Percentiles rank a stretch among this genome's conserved stretches.
These are phyloP conservation scores for Aschersonia sp. DNA, from an alignment of 2,329 filamentous ascomycete species.

Conservation along the genomic window DNA sequence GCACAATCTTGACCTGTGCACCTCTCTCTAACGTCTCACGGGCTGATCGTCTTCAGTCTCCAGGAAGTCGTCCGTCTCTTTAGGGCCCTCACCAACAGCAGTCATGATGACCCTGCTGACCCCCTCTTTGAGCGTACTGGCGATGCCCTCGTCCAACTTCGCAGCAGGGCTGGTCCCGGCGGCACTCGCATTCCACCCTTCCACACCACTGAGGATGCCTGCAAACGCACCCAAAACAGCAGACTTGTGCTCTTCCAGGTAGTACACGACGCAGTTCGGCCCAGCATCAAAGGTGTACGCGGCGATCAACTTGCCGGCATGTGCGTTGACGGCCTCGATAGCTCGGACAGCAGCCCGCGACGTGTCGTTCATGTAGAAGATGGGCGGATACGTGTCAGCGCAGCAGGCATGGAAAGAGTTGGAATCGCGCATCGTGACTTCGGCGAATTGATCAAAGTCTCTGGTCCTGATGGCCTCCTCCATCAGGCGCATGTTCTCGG, in stretches of 20 bases:
- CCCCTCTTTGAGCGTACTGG: constrained; percentile 56
- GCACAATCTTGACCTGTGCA: background rate
- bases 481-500: constrained; percentile 71
- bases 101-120: constrained; percentile 86
- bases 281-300: constrained; percentile 98
- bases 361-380: constrained; percentile 97
- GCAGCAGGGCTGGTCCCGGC: constrained; percentile 37
- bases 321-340: constrained; percentile 77
- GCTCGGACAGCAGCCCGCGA: constrained; percentile 74
- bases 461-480: constrained; percentile 62
- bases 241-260: constrained; percentile 63
- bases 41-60: constrained; percentile 51
- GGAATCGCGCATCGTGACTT: constrained; percentile 90
- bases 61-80: constrained; percentile 64
- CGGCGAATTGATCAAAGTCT: constrained; percentile 78
- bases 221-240: constrained; percentile 69
- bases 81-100: constrained; percentile 76
- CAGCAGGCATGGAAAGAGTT: constrained; percentile 96
- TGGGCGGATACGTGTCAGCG: constrained; percentile 88
- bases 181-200: constrained; percentile 55
- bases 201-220: constrained; percentile 43
- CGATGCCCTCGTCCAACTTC: constrained; percentile 50
- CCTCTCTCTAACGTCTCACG: constrained; percentile 12
- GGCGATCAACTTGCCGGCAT: constrained; percentile 64
- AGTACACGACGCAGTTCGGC: constrained; percentile 95